A percentile compares a stretch with the other conserved stretches of the same genome.
phyloP scores from a whole-genome alignment of 306 rosid species.

The Fragaria ananassa region DNA sequence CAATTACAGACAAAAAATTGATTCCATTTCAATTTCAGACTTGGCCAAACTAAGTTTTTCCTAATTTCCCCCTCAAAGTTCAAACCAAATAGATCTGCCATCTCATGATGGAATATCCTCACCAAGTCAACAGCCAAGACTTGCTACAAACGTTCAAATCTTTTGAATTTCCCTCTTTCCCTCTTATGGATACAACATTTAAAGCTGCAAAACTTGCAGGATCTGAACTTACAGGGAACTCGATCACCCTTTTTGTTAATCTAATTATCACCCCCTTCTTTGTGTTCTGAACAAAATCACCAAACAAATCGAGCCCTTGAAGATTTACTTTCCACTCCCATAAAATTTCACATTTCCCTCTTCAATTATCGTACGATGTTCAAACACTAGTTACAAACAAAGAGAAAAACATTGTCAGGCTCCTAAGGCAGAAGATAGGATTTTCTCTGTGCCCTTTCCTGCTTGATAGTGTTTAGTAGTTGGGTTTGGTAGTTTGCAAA shows the following conservation, averaged over 20 bases:
- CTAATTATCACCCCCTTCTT: neutral
- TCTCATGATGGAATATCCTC: neutral
- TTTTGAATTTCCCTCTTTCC: slow-evolving; percentile 9
- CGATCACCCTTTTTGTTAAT: neutral
- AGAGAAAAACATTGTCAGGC: neutral
- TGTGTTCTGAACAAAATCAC: neutral
- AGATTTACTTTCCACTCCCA: neutral
- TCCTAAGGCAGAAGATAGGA: neutral
- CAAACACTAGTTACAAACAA: neutral
- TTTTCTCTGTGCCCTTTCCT: neutral
- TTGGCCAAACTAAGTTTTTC: neutral
- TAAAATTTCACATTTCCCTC: neutral
- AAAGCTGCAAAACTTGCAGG: slow-evolving; percentile 7
- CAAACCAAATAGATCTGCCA: neutral
- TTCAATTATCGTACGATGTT: neutral
- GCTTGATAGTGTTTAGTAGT: neutral
- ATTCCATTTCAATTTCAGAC: neutral
- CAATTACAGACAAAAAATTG: neutral
- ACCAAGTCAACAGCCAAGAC: slow-evolving; percentile 4
- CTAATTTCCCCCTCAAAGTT: slow-evolving; percentile 1
- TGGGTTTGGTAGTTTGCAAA: neutral
- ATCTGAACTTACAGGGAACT: neutral
- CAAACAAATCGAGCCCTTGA: neutral
- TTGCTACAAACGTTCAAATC: neutral
- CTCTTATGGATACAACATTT: neutral